Evolutionary conservation across 441 rosid species (phyloP).

Genomic region (Erysimum cheiri): DNA sequence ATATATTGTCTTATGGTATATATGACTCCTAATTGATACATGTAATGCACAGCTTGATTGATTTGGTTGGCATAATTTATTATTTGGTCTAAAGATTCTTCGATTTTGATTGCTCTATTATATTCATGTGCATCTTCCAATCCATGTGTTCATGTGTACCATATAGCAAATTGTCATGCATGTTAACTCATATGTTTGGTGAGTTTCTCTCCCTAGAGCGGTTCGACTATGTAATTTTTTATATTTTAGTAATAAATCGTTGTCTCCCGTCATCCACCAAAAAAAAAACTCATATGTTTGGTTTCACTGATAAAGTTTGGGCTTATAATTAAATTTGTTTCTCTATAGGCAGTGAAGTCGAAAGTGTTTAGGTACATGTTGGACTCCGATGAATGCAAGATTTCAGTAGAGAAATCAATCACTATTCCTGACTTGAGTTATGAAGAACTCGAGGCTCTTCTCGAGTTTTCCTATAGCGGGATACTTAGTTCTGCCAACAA

Average conservation of each 20-base stretch:
- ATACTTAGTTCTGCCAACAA: neutral
- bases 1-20: too few relatives aligned
- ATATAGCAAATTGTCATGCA: too few relatives aligned
- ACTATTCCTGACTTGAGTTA: conserved; percentile 18
- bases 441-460: conserved; percentile 18
- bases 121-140: neutral
- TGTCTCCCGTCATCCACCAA: too few relatives aligned
- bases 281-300: neutral
- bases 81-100: too few relatives aligned
- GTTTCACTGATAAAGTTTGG: neutral
- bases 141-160: too few relatives aligned
- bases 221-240: too few relatives aligned
- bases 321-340: neutral
- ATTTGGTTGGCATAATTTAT: too few relatives aligned
- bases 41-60: too few relatives aligned
- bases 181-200: too few relatives aligned
- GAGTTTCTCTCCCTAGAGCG: too few relatives aligned
- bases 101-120: neutral
- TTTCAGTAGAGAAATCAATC: conserved; percentile 7
- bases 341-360: conserved; percentile 4
- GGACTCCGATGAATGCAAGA: conserved; percentile 21
- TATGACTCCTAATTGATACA: too few relatives aligned
- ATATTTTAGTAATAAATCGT: too few relatives aligned
- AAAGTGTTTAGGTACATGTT: conserved; percentile 31
- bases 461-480: neutral